Evolutionary conservation across 371 early-diverging fungal genomes (phyloP).

Genomic region (Actinomortierella ambigua): DNA sequence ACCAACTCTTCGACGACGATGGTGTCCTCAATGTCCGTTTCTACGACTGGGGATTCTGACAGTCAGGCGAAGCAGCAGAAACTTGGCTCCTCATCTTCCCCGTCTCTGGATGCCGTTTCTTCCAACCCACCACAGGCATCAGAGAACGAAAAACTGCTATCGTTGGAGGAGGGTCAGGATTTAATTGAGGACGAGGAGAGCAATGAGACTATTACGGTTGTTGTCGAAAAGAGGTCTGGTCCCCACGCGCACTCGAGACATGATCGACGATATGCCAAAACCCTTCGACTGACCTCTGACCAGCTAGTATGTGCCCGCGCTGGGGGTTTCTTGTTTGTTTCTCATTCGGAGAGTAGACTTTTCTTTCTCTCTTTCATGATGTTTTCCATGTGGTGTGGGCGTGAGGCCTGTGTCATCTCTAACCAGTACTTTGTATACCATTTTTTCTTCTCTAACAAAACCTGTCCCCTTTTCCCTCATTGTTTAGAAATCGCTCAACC

Average conservation of each 20-base stretch:
- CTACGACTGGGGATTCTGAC: background rate
- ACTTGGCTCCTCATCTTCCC: background rate
- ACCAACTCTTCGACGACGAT: constrained; percentile 3
- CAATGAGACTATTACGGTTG: background rate
- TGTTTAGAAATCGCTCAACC: constrained; percentile 68
- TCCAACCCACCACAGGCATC: constrained; percentile 41
- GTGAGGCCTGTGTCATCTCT: too few species aligned
- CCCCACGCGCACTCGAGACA: constrained; percentile 5
- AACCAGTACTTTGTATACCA: too few species aligned
- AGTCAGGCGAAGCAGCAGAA: constrained; percentile 7
- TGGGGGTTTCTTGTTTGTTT: too few species aligned
- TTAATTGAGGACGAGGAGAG: background rate
- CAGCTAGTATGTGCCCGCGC: constrained; percentile 62
- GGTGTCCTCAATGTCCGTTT: background rate
- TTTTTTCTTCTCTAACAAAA: too few species aligned
- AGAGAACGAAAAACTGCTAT: constrained; percentile 4
- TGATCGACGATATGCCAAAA: constrained; percentile 79
- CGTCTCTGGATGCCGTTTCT: constrained; percentile 37
- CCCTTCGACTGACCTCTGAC: constrained; percentile 89
- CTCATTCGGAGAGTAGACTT: background rate
- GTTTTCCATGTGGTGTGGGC: too few species aligned
- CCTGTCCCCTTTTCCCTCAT: too few species aligned
- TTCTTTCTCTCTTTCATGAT: constrained; percentile 14
- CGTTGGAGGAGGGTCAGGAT: constrained; percentile 7
- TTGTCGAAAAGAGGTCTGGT: background rate